phyloP scores from a whole-genome alignment of 805 yeast genomes.

The Candida hispaniensis region DNA sequence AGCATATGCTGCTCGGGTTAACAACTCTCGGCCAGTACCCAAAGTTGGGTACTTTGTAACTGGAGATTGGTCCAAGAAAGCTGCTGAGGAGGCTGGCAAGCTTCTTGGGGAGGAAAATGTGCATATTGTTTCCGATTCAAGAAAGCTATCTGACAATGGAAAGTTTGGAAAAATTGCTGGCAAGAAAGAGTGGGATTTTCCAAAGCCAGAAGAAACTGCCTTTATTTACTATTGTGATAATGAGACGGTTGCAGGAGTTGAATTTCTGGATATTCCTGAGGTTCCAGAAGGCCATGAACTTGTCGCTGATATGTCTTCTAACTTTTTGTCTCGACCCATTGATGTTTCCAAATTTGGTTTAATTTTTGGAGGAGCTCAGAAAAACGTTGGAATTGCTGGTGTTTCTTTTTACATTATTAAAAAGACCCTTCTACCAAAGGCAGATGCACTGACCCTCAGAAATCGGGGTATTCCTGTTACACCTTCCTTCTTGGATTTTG shows the following conservation, averaged over 20 bases:
- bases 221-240: conserved; percentile 89
- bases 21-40: conserved; percentile 66
- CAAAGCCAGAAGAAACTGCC: conserved; percentile 55
- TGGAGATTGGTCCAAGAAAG: conserved; percentile 89
- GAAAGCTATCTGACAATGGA: conserved; percentile 33
- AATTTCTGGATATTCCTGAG: conserved; percentile 49
- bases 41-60: conserved; percentile 80
- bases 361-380: conserved; percentile 96
- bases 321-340: conserved; percentile 68
- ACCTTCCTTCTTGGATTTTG: conserved; percentile 84
- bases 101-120: conserved; percentile 66
- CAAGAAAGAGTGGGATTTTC: conserved; percentile 50
- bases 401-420: conserved; percentile 83
- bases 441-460: conserved; percentile 45
- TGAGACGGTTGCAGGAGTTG: conserved; percentile 95
- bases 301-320: conserved; percentile 92
- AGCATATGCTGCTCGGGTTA: conserved; percentile 56
- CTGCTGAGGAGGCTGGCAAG: conserved; percentile 77
- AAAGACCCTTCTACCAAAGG: conserved; percentile 58
- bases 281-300: conserved; percentile 62
- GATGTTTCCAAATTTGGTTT: conserved; percentile 81
- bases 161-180: conserved; percentile 61
- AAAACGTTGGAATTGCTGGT: conserved; percentile 95
- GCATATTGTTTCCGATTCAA: conserved; percentile 56
- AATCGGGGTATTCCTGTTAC: conserved; percentile 58